phyloP scores from a whole-genome alignment of 2,329 filamentous ascomycete genomes.

The Fusarium pseudonygamai region DNA sequence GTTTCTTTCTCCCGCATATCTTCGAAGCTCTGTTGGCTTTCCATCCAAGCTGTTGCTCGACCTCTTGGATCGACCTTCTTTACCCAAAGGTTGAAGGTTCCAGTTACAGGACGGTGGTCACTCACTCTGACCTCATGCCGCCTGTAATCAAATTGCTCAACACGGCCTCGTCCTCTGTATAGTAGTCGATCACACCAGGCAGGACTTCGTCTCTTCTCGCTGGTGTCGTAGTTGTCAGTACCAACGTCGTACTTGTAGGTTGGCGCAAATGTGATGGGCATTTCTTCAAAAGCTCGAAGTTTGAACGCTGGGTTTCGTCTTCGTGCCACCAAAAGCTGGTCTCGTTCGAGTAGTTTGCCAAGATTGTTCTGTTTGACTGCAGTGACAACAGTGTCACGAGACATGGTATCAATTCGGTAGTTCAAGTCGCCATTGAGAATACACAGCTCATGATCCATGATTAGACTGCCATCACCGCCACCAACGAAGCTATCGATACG shows the following conservation, averaged over 20 bases:
- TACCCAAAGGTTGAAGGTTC: constrained; percentile 80
- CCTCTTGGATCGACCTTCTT: constrained; percentile 80
- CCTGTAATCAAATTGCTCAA: constrained; percentile 88
- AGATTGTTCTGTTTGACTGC: constrained; percentile 86
- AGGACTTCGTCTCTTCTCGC: constrained; percentile 91
- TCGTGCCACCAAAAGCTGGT: constrained; percentile 89
- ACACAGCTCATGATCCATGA: constrained; percentile 97
- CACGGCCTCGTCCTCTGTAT: constrained; percentile 82
- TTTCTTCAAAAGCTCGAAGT: constrained; percentile 88
- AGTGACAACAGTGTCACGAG: constrained; percentile 88
- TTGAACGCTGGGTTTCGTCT: constrained; percentile 91
- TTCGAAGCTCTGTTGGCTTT: constrained; percentile 79
- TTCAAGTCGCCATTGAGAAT: constrained; percentile 96
- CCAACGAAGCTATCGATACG: constrained; percentile 84
- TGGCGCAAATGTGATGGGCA: constrained; percentile 89
- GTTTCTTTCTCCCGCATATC: constrained; percentile 74
- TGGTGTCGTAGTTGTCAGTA: constrained; percentile 91
- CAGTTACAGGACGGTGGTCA: constrained; percentile 93
- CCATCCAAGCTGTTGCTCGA: constrained; percentile 74
- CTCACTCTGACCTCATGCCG: constrained; percentile 90
- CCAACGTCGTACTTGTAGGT: constrained; percentile 99
- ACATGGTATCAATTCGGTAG: constrained; percentile 98
- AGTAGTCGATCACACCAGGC: constrained; percentile 97
- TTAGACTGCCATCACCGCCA: constrained; percentile 94
- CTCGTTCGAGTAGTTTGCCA: constrained; percentile 85